These are phyloP conservation scores for Phialocephala subalpina DNA, from an alignment of 2,329 filamentous ascomycete species.

Conservation along the genomic window DNA sequence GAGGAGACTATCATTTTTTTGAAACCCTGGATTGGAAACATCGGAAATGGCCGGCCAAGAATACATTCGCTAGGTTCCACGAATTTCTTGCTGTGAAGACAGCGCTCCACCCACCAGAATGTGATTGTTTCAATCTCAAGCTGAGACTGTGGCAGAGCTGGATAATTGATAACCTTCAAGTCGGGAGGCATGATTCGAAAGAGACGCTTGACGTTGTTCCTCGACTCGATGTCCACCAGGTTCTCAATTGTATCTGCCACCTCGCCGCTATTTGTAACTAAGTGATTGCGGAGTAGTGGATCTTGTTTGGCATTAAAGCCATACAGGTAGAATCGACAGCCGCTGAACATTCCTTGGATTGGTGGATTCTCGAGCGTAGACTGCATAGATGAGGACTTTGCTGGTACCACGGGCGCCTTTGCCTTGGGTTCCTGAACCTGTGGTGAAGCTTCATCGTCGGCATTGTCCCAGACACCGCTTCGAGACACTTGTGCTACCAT, in stretches of 20 bases:
- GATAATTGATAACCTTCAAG: constrained; percentile 40
- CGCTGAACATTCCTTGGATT: constrained; percentile 49
- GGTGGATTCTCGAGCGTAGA: constrained; percentile 27
- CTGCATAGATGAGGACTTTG: constrained; percentile 5
- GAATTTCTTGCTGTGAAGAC: constrained; percentile 78
- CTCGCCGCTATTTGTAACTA: constrained; percentile 46
- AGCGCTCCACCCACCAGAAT: constrained; percentile 93
- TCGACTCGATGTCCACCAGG: constrained; percentile 17
- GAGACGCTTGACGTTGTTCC: constrained; percentile 23
- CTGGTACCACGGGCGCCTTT: background rate
- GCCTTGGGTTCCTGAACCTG: constrained; percentile 7
- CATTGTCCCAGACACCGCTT: constrained; percentile 40
- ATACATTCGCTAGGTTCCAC: constrained; percentile 74
- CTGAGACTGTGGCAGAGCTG: constrained; percentile 44
- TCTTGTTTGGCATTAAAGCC: constrained; percentile 52
- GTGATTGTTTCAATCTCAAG: constrained; percentile 67
- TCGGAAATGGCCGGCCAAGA: constrained; percentile 78
- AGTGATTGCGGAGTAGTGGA: constrained; percentile 45
- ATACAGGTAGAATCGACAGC: constrained; percentile 50
- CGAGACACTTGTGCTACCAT: constrained; percentile 38
- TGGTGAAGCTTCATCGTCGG: constrained; percentile 22
- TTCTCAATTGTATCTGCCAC: constrained; percentile 35
- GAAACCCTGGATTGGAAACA: constrained; percentile 76
- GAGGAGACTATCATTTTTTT: constrained; percentile 76
- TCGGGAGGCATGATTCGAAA: constrained; percentile 55